Evolutionary conservation across 306 rosid genomes (phyloP), one percentile per base, ranked within the genome.

Genomic region (Vigna nakashimae): DNA sequence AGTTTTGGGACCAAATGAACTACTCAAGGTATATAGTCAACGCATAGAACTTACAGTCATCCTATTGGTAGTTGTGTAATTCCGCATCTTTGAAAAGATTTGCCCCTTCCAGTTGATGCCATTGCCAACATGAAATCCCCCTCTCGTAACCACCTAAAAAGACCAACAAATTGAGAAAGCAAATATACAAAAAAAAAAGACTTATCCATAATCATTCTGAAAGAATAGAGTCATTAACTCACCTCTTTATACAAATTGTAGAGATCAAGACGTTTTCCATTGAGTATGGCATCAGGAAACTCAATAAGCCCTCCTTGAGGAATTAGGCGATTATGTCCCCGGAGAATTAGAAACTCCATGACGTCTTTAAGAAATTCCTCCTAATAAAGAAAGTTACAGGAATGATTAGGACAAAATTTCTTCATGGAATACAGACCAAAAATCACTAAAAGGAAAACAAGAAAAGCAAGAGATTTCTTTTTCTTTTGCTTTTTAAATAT

Each of bases 31-130:
- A 4, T 73, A 55, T 38, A 67, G 60, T 3, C 53, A 80, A 58
- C 58, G 55, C 30, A 76, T 32, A 57, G 55, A 64, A 81, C 96
- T 51, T 96, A 96, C 99, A 49, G 99, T 96, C 99, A 96, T 96
- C 85, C 98, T 90, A 84, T 96, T 96, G 72, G 99, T 92, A 90
- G 92, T 83, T 43, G 99, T 96, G 87, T 90, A 96, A 82, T 96
- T 92, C 77, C 94, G 97, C 98, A 96, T 96, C 89, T 96, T 96
- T 28, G 99, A 96, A 89, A 96, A 96, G 76, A 96, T 96, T 85
- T 96, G 99, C 69, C 99, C 99, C 88, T 96, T 96, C 99, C 99
- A 96, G 87, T 96, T 96, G 91, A 96, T 96, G 80, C 98, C 99
- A 74, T 96, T 96, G 78, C 98, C 99, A 71, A 96, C 99, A 74